A percentile compares a stretch with the other conserved stretches of the same genome.
phyloP scores from a whole-genome alignment of 768 basidiomycete genomes.

The Thelephora ganbajun region DNA sequence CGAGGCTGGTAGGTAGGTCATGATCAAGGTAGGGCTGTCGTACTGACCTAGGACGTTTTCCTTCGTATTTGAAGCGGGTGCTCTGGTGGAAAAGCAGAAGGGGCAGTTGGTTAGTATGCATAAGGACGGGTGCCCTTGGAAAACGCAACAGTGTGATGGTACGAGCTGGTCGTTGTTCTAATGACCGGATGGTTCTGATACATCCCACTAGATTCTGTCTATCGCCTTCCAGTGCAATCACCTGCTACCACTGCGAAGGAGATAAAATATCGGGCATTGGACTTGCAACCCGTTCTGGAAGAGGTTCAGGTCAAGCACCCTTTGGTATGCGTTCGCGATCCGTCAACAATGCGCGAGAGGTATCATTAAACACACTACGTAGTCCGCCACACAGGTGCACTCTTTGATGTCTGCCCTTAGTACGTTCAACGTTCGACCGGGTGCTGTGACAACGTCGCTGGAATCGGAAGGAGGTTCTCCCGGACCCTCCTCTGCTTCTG shows the following conservation, averaged over 20 bases:
- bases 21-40: constrained; percentile 16
- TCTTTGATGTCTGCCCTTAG: constrained; percentile 24
- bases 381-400: constrained; percentile 47
- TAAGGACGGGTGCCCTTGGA: constrained; percentile 80
- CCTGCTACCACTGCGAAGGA: constrained; percentile 49
- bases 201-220: constrained; percentile 41
- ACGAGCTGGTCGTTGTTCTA: constrained; percentile 12
- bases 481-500: constrained; percentile 3
- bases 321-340: constrained; percentile 30
- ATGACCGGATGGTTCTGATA: not conserved
- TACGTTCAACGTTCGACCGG: constrained; percentile 12
- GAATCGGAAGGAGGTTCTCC: constrained; percentile 7
- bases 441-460: constrained; percentile 14
- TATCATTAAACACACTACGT: constrained; percentile 2
- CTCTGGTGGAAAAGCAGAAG: constrained; percentile 64
- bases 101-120: constrained; percentile 52
- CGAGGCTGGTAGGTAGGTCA: constrained; percentile 53
- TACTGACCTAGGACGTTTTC: constrained; percentile 7
- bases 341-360: not conserved
- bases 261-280: constrained; percentile 38
- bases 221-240: constrained; percentile 59
- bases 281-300: constrained; percentile 37
- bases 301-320: constrained; percentile 57
- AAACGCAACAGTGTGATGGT: constrained; percentile 69
- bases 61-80: constrained; percentile 31